Base-by-base conservation (phyloP, 2,329 filamentous ascomycete genomes). In the Pseudopyricularia cyperi region DNA sequence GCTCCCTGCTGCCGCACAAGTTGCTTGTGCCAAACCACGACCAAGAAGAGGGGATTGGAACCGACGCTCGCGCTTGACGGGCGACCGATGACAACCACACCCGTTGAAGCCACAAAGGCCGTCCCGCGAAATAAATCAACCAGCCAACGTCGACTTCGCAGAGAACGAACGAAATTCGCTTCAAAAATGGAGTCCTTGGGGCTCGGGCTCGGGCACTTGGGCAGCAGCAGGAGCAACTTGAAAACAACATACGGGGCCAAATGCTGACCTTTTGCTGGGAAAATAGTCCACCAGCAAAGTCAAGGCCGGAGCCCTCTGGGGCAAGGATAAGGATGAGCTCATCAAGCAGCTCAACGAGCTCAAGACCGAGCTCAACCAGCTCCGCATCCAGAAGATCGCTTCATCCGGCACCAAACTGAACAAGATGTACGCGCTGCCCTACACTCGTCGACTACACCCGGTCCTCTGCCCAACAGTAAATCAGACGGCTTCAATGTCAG, bases 251-350 rank as follows among this genome's bases (percentile, higher is more conserved):
- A 44, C 39, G 24, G 39, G 39, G 24, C 39, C 19, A 19, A 44
- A 44, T 19, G 35, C 49, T 51, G 34, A 51, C 49, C 17, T 51
- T 44, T 30, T 37, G 17, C 24, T 24, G 49, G 34, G n/a, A 37
- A 34, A 51, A 51, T 67, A 80, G 74, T 77, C 74, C 70, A 70
- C 71, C 65, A 66, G 69, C 65, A 84, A 83, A 82, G 89, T 98
- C 76, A 97, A 96, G 87, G 84, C 91, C 73, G 82, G 82, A 77
- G 82, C 87, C 77, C 89, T 98, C 75, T 97, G 93, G 93, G 83
- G 82, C 79, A 98, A 98, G 89, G 90, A 82, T 85, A 97, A 97
- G 85, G 89, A 95, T 70, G 94, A 98, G 68, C 82, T 98, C 74
- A 82, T 82, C 71, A 95, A 93, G 82, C 89, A 95, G 75, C 84